Percentiles rank a stretch among this genome's conserved stretches.
Conservation (phyloP, 208 protist genomes). For the Wallacemonas sp. region DNA sequence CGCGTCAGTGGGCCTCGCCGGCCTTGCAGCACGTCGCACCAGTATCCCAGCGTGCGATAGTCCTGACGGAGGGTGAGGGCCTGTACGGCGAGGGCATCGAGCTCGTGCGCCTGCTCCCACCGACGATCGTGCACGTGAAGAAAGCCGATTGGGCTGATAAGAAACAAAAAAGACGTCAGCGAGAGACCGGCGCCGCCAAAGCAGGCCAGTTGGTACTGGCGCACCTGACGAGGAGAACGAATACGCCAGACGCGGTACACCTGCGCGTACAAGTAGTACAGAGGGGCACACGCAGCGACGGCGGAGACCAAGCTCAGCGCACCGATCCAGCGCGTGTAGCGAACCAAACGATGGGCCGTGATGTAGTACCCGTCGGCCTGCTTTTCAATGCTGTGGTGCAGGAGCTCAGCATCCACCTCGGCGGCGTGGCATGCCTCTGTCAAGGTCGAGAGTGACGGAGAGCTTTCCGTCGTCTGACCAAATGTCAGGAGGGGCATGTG, state of each 20-base stretch:
- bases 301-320: constrained; percentile 18
- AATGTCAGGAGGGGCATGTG: no score
- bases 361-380: constrained; percentile 24
- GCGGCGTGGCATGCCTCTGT: constrained; percentile 21
- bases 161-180: constrained; percentile 28
- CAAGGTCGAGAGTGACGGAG: not conserved
- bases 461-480: not conserved
- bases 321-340: constrained; percentile 24
- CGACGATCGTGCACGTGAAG: constrained; percentile 27
- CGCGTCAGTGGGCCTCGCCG: no score
- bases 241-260: constrained; percentile 63
- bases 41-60: constrained; percentile 15
- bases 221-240: constrained; percentile 35
- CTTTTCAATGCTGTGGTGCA: constrained; percentile 45
- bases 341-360: constrained; percentile 18
- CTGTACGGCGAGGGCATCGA: constrained; percentile 41
- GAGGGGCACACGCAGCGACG: constrained; percentile 18
- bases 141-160: constrained; percentile 48
- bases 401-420: constrained; percentile 48
- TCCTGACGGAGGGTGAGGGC: constrained; percentile 34
- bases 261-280: constrained; percentile 47
- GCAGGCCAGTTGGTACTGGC: constrained; percentile 20
- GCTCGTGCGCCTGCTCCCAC: constrained; percentile 23
- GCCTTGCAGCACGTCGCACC: not conserved
- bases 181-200: constrained; percentile 15